A percentile compares a stretch with the other conserved stretches of the same genome.
phyloP scores from a whole-genome alignment of 1,284 basidiomycete species.

The Mycena sp. region DNA sequence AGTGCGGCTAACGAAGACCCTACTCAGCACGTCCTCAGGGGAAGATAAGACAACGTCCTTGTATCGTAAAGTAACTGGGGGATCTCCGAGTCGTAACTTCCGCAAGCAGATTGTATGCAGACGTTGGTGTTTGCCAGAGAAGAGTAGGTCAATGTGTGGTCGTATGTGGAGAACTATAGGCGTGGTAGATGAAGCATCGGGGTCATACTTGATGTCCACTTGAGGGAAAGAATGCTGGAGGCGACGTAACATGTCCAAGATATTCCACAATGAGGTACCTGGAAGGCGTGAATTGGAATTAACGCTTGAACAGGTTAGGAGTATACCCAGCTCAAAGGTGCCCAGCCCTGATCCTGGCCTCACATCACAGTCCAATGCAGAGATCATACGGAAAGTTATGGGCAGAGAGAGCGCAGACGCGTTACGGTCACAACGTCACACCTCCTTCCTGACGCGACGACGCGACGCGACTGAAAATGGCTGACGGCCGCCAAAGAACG shows the following conservation, averaged over 20 bases:
- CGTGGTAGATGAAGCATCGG: constrained; percentile 73
- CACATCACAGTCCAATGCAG: constrained; percentile 77
- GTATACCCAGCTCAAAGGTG: constrained; percentile 77
- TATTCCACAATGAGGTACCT: constrained; percentile 86
- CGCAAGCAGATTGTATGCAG: constrained; percentile 79
- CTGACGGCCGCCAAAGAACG: constrained; percentile 60
- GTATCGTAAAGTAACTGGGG: constrained; percentile 75
- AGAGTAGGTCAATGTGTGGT: constrained; percentile 71
- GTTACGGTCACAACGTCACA: constrained; percentile 12
- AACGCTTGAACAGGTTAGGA: constrained; percentile 4
- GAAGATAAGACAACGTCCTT: constrained; percentile 72
- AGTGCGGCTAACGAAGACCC: constrained; percentile 73
- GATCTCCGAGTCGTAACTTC: constrained; percentile 68
- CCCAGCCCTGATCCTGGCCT: constrained; percentile 82
- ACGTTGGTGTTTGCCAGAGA: constrained; percentile 79
- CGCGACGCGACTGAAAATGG: constrained; percentile 45
- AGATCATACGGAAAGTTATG: constrained; percentile 56
- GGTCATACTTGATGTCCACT: constrained; percentile 86
- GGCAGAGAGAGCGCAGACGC: not conserved
- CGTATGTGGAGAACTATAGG: constrained; percentile 82
- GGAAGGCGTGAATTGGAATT: constrained; percentile 7
- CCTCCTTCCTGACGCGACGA: constrained; percentile 11
- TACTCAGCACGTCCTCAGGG: constrained; percentile 64
- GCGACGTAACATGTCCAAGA: constrained; percentile 74
- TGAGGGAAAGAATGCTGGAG: constrained; percentile 78